phyloP scores from a whole-genome alignment of 2,329 filamentous ascomycete genomes.

The Rhynchosporium secalis region DNA sequence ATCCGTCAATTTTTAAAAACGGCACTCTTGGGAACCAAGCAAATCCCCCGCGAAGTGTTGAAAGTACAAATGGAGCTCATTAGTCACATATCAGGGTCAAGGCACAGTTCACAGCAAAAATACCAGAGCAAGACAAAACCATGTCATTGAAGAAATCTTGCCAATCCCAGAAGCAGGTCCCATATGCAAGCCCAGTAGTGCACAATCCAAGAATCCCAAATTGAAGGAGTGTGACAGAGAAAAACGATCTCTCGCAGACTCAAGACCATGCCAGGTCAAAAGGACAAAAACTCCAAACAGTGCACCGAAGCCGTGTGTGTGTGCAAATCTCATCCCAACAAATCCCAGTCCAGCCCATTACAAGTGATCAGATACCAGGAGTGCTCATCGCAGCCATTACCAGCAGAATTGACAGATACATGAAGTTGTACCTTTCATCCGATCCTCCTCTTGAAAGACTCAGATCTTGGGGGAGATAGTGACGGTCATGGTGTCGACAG shows the following conservation, averaged over 20 bases:
- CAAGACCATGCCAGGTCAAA: slow-evolving; percentile 8
- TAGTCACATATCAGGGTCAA: not conserved
- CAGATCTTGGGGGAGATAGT: not conserved
- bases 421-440: slow-evolving; percentile 10
- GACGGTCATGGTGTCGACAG: slow-evolving; percentile 8
- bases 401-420: slow-evolving; percentile 12
- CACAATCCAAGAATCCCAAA: slow-evolving; percentile 14
- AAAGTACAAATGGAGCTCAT: too few relatives aligned
- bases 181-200: slow-evolving; percentile 1
- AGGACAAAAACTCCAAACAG: not conserved
- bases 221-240: slow-evolving; percentile 12
- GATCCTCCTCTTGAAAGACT: slow-evolving; percentile 3
- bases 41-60: too few relatives aligned
- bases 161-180: not conserved
- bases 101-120: not conserved
- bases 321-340: not conserved
- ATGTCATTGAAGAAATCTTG: slow-evolving; percentile 20
- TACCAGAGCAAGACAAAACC: slow-evolving; percentile 9
- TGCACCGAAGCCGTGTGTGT: not conserved
- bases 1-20: too few relatives aligned
- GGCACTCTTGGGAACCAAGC: too few relatives aligned
- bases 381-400: slow-evolving; percentile 23
- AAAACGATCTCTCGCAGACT: not conserved
- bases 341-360: not conserved
- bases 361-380: slow-evolving; percentile 19